Conservation (phyloP, 768 basidiomycete genomes). For the Pholiota conissans region DNA sequence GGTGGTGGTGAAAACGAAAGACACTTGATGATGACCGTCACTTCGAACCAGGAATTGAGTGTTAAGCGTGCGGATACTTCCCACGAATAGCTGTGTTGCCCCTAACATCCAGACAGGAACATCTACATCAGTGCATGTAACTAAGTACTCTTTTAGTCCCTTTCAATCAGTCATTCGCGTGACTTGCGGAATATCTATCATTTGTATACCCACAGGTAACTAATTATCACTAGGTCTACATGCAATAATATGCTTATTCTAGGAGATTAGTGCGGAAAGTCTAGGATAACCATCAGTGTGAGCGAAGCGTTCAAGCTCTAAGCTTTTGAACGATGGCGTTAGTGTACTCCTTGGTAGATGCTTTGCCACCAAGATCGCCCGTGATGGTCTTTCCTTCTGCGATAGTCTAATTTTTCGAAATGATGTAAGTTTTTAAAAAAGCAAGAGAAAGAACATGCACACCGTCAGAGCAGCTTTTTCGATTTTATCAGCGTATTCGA, state of each 20-base stretch:
- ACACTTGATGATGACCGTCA: conserved; percentile 45
- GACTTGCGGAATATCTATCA: neutral
- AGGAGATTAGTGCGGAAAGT: conserved; percentile 10
- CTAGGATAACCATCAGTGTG: conserved; percentile 16
- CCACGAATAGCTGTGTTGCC: conserved; percentile 33
- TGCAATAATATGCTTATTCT: conserved; percentile 13
- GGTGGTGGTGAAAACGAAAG: conserved; percentile 47
- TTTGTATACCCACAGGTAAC: neutral
- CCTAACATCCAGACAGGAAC: conserved; percentile 9
- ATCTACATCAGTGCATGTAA: too few relatives aligned
- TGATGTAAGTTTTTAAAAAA: neutral
- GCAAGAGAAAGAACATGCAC: conserved; percentile 35
- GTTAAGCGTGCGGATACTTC: conserved; percentile 27
- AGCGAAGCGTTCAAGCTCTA: conserved; percentile 24
- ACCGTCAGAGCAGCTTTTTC: conserved; percentile 90
- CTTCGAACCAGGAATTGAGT: conserved; percentile 26
- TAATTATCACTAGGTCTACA: conserved; percentile 5
- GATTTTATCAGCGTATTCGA: conserved; percentile 82
- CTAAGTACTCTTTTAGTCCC: too few relatives aligned
- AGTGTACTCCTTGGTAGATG: conserved; percentile 88
- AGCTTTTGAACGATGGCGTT: conserved; percentile 82
- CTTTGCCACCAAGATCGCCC: conserved; percentile 92
- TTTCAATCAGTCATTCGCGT: neutral
- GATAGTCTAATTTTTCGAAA: conserved; percentile 68
- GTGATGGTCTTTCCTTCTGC: conserved; percentile 96